Conservation (phyloP, 192 early-diverging fungal genomes). For the Physocladia obscura region DNA sequence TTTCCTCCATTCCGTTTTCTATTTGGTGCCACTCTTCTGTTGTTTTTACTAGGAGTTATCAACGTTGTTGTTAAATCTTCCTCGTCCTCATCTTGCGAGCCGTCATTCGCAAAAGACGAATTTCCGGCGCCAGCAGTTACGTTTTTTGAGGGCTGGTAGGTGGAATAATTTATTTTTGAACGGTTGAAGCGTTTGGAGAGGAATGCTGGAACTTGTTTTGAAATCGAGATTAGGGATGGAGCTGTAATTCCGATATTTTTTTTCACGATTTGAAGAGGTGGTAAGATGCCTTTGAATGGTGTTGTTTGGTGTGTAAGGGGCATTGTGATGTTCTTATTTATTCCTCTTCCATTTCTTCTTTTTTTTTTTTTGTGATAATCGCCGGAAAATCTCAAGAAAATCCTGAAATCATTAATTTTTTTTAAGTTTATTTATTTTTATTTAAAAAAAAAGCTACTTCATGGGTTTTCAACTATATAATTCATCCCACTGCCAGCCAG, state of each 20-base stretch:
- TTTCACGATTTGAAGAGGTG: neutral
- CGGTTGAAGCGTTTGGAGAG: conserved; percentile 17
- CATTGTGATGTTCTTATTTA: too few species aligned
- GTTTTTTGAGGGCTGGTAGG: neutral
- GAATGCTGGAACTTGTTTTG: neutral
- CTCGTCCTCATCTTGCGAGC: neutral
- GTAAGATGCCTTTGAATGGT: neutral
- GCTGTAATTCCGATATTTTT: neutral
- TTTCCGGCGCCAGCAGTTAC: neutral
- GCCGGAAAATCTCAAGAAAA: too few species aligned
- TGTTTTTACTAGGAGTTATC: neutral
- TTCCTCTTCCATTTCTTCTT: too few species aligned
- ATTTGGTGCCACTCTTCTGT: neutral
- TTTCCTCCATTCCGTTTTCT: neutral
- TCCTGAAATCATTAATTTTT: too few species aligned
- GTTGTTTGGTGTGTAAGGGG: neutral
- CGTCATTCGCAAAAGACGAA: neutral
- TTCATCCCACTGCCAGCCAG: conserved; percentile 19
- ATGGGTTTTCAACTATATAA: conserved; percentile 7
- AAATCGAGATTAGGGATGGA: conserved; percentile 1
- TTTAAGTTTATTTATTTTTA: neutral
- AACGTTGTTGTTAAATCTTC: neutral
- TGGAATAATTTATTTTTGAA: neutral
- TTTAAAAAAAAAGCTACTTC: neutral
- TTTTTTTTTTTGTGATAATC: too few species aligned